phyloP scores from a whole-genome alignment of 2,329 filamentous ascomycete species.

The Thyridium curvatum region DNA sequence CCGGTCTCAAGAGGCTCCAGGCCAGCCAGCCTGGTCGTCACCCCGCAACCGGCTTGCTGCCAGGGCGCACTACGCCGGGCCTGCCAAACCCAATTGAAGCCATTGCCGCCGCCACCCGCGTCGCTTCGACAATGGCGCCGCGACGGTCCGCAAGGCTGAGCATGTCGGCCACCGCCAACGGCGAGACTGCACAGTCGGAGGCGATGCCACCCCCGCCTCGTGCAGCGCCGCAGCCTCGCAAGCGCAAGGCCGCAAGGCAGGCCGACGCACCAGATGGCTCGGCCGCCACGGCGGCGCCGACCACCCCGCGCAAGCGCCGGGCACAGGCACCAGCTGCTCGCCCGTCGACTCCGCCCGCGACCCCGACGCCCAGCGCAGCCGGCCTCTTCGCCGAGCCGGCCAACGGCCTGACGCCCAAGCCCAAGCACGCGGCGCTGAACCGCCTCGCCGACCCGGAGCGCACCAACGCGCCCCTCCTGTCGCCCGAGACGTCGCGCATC shows the following conservation, averaged over 20 bases:
- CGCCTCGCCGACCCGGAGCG: slow-evolving; percentile 57
- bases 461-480: slow-evolving; percentile 67
- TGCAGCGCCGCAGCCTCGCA: slow-evolving; percentile 13
- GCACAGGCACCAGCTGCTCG: slow-evolving; percentile 19
- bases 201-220: slow-evolving; percentile 9
- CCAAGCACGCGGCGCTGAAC: slow-evolving; percentile 32
- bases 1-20: too few species aligned
- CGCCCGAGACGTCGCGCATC: slow-evolving; percentile 61
- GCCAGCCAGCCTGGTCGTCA: not conserved
- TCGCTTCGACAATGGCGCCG: slow-evolving; percentile 16
- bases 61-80: too few species aligned
- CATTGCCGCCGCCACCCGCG: not conserved
- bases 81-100: too few species aligned
- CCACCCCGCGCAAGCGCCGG: slow-evolving; percentile 20
- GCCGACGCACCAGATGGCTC: slow-evolving; percentile 4
- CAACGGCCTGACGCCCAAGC: slow-evolving; percentile 17
- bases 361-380: slow-evolving; percentile 40
- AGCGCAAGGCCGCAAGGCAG: slow-evolving; percentile 16
- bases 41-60: not conserved
- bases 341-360: slow-evolving; percentile 27
- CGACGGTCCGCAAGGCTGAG: slow-evolving; percentile 33
- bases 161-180: too few species aligned
- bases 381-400: slow-evolving; percentile 29
- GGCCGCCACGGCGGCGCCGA: slow-evolving; percentile 13
- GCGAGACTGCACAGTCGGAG: too few species aligned